phyloP scores from a whole-genome alignment of 768 basidiomycete species.

The Mycena maculata region DNA sequence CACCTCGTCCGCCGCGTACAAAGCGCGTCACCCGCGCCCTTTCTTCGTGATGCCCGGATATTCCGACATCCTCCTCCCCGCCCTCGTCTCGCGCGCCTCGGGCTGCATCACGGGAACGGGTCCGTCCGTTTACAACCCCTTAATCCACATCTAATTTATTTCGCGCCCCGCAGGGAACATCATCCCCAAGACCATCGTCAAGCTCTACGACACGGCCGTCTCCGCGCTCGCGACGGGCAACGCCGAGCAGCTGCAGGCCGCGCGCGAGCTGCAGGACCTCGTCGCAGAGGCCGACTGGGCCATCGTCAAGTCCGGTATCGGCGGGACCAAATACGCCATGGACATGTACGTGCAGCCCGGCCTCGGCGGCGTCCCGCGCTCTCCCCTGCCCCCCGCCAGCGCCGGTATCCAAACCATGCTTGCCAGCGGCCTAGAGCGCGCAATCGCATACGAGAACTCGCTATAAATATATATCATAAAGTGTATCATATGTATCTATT shows the following conservation, averaged over 20 bases:
- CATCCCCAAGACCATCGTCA: slow-evolving; percentile 36
- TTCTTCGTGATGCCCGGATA: slow-evolving; percentile 36
- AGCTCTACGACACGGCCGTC: slow-evolving; percentile 31
- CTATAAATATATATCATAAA: slow-evolving; percentile 13
- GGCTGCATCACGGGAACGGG: slow-evolving; percentile 37
- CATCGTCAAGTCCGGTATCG: slow-evolving; percentile 56
- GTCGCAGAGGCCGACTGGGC: slow-evolving; percentile 71
- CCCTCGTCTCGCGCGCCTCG: slow-evolving; percentile 31
- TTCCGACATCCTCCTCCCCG: slow-evolving; percentile 37
- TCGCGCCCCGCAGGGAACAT: slow-evolving; percentile 27
- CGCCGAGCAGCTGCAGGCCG: slow-evolving; percentile 43
- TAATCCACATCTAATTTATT: not conserved
- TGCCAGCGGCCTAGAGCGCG: slow-evolving; percentile 26
- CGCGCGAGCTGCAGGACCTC: slow-evolving; percentile 67
- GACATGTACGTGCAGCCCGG: slow-evolving; percentile 32
- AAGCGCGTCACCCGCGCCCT: slow-evolving; percentile 29
- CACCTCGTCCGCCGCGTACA: slow-evolving; percentile 34
- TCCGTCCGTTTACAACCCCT: not conserved
- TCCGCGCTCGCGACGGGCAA: slow-evolving; percentile 20
- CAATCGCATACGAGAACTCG: slow-evolving; percentile 34
- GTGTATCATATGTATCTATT: not conserved
- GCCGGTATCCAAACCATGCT: slow-evolving; percentile 28
- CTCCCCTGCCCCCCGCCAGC: slow-evolving; percentile 22
- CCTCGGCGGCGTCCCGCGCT: slow-evolving; percentile 33
- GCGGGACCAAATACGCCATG: slow-evolving; percentile 36